These are phyloP conservation scores for Termitomyces sp. DNA, from an alignment of 768 basidiomycete species.

Conservation along the genomic window DNA sequence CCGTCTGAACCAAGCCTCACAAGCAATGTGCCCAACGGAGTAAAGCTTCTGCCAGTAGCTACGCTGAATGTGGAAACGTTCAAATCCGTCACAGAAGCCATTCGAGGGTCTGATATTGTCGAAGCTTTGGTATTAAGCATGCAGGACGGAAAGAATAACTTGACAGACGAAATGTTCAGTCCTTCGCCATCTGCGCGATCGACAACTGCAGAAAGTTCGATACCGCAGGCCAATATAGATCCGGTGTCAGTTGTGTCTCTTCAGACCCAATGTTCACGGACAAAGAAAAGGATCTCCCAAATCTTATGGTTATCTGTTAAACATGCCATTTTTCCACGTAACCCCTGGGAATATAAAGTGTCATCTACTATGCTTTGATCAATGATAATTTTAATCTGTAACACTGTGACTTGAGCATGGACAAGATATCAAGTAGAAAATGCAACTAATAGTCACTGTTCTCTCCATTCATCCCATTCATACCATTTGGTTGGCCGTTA, in stretches of 20 bases:
- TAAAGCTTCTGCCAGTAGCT: not conserved
- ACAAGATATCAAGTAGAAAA: too few species aligned
- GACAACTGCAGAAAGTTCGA: not conserved
- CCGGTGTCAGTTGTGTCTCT: not conserved
- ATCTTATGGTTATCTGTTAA: not conserved
- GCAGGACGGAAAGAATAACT: not conserved
- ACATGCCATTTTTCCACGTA: not conserved
- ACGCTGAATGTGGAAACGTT: not conserved
- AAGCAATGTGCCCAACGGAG: not conserved
- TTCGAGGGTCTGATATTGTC: not conserved
- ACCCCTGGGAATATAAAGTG: not conserved
- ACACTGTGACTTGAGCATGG: not conserved
- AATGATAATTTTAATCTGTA: not conserved
- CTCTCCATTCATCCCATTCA: not conserved
- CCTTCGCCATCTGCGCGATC: too few species aligned
- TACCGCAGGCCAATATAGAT: not conserved
- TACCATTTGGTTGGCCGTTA: not conserved
- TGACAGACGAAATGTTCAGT: not conserved
- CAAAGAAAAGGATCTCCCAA: not conserved
- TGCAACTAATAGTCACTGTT: not conserved
- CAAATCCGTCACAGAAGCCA: not conserved
- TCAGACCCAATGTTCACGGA: not conserved
- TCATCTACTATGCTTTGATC: not conserved
- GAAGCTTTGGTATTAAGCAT: not conserved
- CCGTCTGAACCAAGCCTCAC: not conserved